Percentiles rank a stretch among this genome's conserved stretches.
Evolutionary conservation across 306 rosid species (phyloP).

Genomic region (Rosa rugosa): DNA sequence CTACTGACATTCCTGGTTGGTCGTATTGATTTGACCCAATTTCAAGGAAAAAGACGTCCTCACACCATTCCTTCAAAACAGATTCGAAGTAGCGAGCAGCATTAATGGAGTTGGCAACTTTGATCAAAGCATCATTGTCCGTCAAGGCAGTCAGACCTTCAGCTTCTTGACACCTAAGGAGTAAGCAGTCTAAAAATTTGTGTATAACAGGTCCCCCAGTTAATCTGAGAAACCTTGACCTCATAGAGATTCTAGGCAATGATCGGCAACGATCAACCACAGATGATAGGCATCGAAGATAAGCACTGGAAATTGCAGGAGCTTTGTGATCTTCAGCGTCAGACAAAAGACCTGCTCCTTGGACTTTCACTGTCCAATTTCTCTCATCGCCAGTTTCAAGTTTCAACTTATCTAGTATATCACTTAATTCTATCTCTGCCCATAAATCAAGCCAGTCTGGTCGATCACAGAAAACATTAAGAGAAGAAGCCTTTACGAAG

Average conservation of each 20-base stretch:
- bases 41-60: slow-evolving; percentile 80
- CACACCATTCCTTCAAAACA: slow-evolving; percentile 81
- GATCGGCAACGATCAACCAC: slow-evolving; percentile 71
- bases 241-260: slow-evolving; percentile 54
- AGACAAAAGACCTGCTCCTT: slow-evolving; percentile 47
- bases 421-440: slow-evolving; percentile 86
- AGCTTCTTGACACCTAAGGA: slow-evolving; percentile 92
- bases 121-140: slow-evolving; percentile 71
- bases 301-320: slow-evolving; percentile 62
- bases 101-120: slow-evolving; percentile 79
- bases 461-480: slow-evolving; percentile 79
- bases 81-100: slow-evolving; percentile 74
- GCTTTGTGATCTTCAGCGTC: slow-evolving; percentile 69
- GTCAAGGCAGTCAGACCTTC: slow-evolving; percentile 91
- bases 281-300: slow-evolving; percentile 60
- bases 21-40: slow-evolving; percentile 45
- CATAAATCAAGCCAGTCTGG: slow-evolving; percentile 96
- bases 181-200: slow-evolving; percentile 53
- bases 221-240: slow-evolving; percentile 77
- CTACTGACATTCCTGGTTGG: slow-evolving; percentile 27
- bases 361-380: slow-evolving; percentile 74
- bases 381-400: slow-evolving; percentile 54
- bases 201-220: slow-evolving; percentile 60
- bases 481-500: slow-evolving; percentile 60
- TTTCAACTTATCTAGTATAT: slow-evolving; percentile 63